phyloP scores from a whole-genome alignment of 1,284 basidiomycete genomes.

The Papiliotrema flavescens region DNA sequence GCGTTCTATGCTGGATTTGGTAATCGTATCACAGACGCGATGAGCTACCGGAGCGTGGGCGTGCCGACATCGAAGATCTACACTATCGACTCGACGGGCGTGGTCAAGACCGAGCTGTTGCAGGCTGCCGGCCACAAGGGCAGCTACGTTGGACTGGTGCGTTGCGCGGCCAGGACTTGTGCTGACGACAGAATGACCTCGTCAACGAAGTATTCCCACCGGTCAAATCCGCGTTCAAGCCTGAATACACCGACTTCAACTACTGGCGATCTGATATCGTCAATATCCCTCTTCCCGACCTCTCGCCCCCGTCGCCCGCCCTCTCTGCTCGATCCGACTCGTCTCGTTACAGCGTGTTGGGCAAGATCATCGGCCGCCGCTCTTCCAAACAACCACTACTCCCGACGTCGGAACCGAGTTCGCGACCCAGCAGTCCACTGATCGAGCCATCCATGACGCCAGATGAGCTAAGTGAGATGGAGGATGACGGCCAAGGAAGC shows the following conservation, averaged over 20 bases:
- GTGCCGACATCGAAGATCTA: slow-evolving; percentile 94
- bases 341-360: slow-evolving; percentile 68
- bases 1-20: slow-evolving; percentile 96
- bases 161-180: slow-evolving; percentile 7
- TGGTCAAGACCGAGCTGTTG: slow-evolving; percentile 95
- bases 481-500: slow-evolving; percentile 41
- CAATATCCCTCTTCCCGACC: slow-evolving; percentile 78
- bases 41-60: slow-evolving; percentile 94
- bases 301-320: slow-evolving; percentile 86
- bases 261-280: slow-evolving; percentile 83
- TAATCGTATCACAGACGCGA: slow-evolving; percentile 95
- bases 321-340: slow-evolving; percentile 88
- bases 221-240: slow-evolving; percentile 77
- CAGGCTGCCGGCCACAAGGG: slow-evolving; percentile 96
- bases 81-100: slow-evolving; percentile 92
- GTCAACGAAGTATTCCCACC: slow-evolving; percentile 99
- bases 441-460: slow-evolving; percentile 38
- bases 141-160: slow-evolving; percentile 42
- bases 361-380: slow-evolving; percentile 65
- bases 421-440: slow-evolving; percentile 50
- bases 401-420: slow-evolving; percentile 40
- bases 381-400: slow-evolving; percentile 34
- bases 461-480: slow-evolving; percentile 34
- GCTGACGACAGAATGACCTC: slow-evolving; percentile 75
- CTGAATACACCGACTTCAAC: slow-evolving; percentile 96